Evolutionary conservation across 2,329 filamentous ascomycete species (phyloP).

Genomic region (Trichoderma pleuroti): DNA sequence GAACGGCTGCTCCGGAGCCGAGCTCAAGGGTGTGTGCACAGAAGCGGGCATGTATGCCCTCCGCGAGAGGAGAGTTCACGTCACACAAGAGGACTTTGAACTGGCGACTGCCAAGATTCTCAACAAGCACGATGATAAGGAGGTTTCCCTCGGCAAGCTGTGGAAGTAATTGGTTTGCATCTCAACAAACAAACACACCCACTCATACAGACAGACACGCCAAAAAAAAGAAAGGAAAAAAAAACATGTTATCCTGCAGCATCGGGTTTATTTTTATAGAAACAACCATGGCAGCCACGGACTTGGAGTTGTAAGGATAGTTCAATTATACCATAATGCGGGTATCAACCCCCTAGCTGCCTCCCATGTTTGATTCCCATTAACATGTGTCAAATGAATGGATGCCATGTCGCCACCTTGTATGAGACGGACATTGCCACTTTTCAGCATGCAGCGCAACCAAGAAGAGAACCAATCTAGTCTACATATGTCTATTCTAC

Average conservation of each 20-base stretch:
- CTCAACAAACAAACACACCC: background rate
- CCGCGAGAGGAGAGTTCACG: conserved; percentile 90
- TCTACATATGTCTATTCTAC: background rate
- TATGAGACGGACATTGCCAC: background rate
- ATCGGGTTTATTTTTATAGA: conserved; percentile 23
- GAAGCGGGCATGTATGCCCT: conserved; percentile 98
- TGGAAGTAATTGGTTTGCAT: conserved; percentile 45
- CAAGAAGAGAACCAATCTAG: background rate
- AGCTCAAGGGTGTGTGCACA: conserved; percentile 97
- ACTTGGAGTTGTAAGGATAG: conserved; percentile 35
- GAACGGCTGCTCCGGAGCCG: conserved; percentile 96
- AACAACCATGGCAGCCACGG: conserved; percentile 28
- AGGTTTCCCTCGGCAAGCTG: conserved; percentile 83
- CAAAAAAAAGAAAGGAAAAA: background rate
- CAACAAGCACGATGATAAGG: conserved; percentile 99
- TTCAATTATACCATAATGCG: conserved; percentile 33
- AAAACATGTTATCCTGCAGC: background rate
- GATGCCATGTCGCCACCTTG: background rate
- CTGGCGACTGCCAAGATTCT: conserved; percentile 97
- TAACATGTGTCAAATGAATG: background rate
- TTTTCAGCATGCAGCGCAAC: background rate
- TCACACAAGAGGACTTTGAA: conserved; percentile 98
- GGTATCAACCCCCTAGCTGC: conserved; percentile 11
- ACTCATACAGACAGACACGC: background rate
- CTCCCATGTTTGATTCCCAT: background rate